A percentile compares a stretch with the other conserved stretches of the same genome.
Evolutionary conservation across 805 yeast genomes (phyloP).

Genomic region (Yarrowia alimentaria): DNA sequence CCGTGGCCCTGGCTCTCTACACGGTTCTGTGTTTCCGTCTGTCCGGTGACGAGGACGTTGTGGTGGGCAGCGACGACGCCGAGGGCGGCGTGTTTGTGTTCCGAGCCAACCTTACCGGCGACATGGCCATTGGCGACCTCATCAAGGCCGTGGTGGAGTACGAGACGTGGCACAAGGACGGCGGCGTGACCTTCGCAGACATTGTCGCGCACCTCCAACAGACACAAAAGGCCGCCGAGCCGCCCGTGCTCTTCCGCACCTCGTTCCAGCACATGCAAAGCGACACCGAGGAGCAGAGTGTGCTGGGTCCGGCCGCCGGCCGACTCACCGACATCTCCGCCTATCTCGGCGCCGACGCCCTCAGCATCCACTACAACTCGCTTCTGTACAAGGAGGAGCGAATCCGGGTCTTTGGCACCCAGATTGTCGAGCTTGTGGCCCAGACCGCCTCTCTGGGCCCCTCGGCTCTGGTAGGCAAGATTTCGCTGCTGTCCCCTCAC

Average conservation of each 20-base stretch:
- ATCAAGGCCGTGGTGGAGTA: conserved; percentile 45
- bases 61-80: conserved; percentile 66
- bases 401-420: conserved; percentile 57
- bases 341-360: conserved; percentile 39
- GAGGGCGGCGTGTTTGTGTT: conserved; percentile 54
- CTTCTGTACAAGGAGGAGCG: conserved; percentile 70
- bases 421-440: conserved; percentile 47
- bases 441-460: conserved; percentile 30
- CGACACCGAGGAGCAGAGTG: conserved; percentile 25
- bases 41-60: conserved; percentile 92
- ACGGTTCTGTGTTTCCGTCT: conserved; percentile 70
- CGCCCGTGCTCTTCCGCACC: conserved; percentile 59
- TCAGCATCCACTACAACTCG: conserved; percentile 66
- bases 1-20: conserved; percentile 61
- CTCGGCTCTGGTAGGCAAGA: conserved; percentile 45
- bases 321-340: conserved; percentile 59
- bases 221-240: conserved; percentile 53
- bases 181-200: conserved; percentile 52
- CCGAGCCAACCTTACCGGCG: conserved; percentile 52
- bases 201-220: conserved; percentile 53
- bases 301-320: conserved; percentile 30
- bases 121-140: conserved; percentile 50
- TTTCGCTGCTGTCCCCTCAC: conserved; percentile 65
- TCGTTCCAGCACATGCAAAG: conserved; percentile 30
- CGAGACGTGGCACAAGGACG: conserved; percentile 36